These are phyloP conservation scores for Pyrenochaeta sp. DNA, from an alignment of 2,329 filamentous ascomycete species.

Conservation along the genomic window DNA sequence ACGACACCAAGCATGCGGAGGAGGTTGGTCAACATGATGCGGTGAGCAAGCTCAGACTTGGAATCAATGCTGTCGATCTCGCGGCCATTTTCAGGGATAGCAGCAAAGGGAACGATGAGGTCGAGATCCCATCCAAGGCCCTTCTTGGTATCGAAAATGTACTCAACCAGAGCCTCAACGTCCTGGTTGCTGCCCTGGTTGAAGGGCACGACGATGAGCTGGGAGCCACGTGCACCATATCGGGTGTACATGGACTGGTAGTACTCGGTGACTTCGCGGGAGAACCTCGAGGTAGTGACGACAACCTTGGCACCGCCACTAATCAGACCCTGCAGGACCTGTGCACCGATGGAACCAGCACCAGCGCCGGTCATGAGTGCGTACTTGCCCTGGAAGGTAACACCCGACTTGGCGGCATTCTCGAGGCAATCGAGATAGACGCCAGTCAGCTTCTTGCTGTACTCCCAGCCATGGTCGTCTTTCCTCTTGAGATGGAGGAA, in stretches of 20 bases:
- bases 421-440: conserved; percentile 92
- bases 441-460: conserved; percentile 97
- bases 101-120: conserved; percentile 94
- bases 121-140: conserved; percentile 98
- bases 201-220: conserved; percentile 97
- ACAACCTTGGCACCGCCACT: conserved; percentile 96
- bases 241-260: conserved; percentile 99
- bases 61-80: conserved; percentile 98
- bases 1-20: conserved; percentile 88
- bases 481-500: conserved; percentile 98
- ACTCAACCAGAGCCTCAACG: conserved; percentile 90
- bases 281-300: conserved; percentile 96
- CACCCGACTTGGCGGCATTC: conserved; percentile 83
- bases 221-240: conserved; percentile 90
- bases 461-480: conserved; percentile 94
- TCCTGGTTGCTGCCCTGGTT: conserved; percentile 99
- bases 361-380: conserved; percentile 98
- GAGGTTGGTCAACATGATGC: conserved; percentile 98
- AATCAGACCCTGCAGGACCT: conserved; percentile 94
- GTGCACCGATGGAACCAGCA: conserved; percentile 95
- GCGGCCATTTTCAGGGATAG: conserved; percentile 96
- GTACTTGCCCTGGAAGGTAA: conserved; percentile 94
- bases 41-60: conserved; percentile 95
- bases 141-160: conserved; percentile 96
- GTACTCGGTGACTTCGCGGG: conserved; percentile 96